These are phyloP conservation scores for Helotiales sp. DNA, from an alignment of 2,329 filamentous ascomycete genomes.

Conservation along the genomic window DNA sequence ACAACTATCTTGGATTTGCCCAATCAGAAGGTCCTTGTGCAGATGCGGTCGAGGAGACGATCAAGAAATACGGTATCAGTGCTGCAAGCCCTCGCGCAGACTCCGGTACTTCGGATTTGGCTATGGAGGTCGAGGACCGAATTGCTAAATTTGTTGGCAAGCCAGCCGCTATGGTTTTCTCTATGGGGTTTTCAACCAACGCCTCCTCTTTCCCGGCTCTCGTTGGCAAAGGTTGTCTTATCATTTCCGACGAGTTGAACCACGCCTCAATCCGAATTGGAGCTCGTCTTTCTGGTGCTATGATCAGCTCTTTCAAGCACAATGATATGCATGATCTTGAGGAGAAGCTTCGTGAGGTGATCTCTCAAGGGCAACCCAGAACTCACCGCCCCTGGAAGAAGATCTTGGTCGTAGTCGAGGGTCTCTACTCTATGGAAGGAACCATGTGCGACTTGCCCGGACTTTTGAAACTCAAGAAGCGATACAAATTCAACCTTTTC, in stretches of 20 bases:
- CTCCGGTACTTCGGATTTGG: conserved; percentile 84
- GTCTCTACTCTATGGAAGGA: conserved; percentile 98
- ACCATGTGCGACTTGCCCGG: conserved; percentile 98
- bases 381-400: conserved; percentile 99
- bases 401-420: conserved; percentile 94
- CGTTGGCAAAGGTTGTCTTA: conserved; percentile 88
- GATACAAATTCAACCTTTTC: conserved; percentile 97
- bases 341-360: conserved; percentile 83
- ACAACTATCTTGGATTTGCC: conserved; percentile 98
- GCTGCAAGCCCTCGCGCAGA: conserved; percentile 83
- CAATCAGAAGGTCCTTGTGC: conserved; percentile 97
- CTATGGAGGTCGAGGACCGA: conserved; percentile 85
- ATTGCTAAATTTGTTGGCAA: conserved; percentile 94
- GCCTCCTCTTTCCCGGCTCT: conserved; percentile 90
- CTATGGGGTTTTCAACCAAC: conserved; percentile 98
- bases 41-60: conserved; percentile 84
- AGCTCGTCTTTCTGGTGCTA: conserved; percentile 89
- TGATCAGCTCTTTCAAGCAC: conserved; percentile 96
- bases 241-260: conserved; percentile 97
- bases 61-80: conserved; percentile 85
- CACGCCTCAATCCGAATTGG: conserved; percentile 97
- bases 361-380: conserved; percentile 94
- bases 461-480: conserved; percentile 83
- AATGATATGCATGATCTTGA: conserved; percentile 94
- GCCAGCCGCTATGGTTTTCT: conserved; percentile 93